Evolutionary conservation across 148 eudicot genomes (phyloP), one percentile per base, ranked within the genome.

Genomic region (Amaranthus palmeri): DNA sequence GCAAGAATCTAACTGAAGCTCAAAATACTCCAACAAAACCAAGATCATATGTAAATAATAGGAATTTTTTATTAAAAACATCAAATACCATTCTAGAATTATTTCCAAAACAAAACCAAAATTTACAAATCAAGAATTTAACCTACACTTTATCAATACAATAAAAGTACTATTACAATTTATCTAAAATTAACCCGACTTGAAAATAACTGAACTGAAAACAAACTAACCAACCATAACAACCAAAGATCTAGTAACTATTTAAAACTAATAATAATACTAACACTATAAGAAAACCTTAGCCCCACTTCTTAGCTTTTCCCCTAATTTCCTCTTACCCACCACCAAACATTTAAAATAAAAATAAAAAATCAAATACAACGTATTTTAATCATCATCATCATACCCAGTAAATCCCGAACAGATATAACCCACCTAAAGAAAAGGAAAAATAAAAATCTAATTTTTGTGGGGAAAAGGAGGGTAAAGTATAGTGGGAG

Each of bases 101-200:
- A 18, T 43, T 49, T 60, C 15, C 17, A 41, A 44, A 61, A 64
- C n/a, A 48, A 18, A n/a, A 49, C 10, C 46, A 60, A 53, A 68
- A 72, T 77, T 72, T 72, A 77, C 76, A 77, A 77, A 66, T 72
- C 68, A 67, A 67, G 54, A 53, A 18, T 77, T 67, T 72, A 76
- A 67, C 72, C 36, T 42, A 6, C 25, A 55, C 47, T 56, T 48
- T 53, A 54, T 12, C 15, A 42, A 43, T 51, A 62, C 67, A 52
- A 3, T 12, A 65, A 17, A 8, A 3, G 15, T 40, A 54, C 8
- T 17, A 25, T 25, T 25, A 25, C 36, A 25, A 1, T 25, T 25
- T 2, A 25, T 25, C 36, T 25, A 25, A 25, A 25, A 25, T 25
- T 25, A 25, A 25, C 36, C 36, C 36, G 36, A 25, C 36, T 25